Conservation (phyloP, 2,329 filamentous ascomycete species). For the Teratosphaeria gauchensis region DNA sequence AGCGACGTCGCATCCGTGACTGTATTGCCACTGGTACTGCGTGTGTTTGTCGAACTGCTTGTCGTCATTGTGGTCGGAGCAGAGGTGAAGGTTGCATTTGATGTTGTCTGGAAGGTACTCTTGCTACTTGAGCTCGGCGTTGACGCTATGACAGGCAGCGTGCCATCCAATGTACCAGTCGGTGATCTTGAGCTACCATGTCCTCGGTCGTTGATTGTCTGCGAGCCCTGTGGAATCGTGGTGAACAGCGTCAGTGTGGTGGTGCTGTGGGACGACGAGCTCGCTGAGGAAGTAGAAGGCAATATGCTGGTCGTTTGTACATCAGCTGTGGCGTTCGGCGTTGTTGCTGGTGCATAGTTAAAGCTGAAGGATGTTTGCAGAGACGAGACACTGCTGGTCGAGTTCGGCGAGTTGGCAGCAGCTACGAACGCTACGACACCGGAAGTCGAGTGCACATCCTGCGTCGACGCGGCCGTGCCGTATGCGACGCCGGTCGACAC, state of each 20-base stretch:
- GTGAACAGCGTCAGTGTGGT: conserved; percentile 15
- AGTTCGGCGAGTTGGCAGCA: neutral
- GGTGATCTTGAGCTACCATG: neutral
- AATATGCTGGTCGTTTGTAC: neutral
- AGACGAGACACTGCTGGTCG: neutral
- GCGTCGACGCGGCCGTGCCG: neutral
- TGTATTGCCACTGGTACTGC: neutral
- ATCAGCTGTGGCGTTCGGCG: neutral
- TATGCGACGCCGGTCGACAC: neutral
- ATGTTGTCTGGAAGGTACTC: neutral
- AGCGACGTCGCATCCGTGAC: neutral
- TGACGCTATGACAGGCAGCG: no score
- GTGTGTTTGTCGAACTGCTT: neutral
- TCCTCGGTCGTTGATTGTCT: neutral
- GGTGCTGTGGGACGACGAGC: conserved; percentile 5
- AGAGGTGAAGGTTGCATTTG: neutral
- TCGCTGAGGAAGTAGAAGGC: neutral
- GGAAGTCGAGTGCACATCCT: neutral
- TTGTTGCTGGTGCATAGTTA: neutral
- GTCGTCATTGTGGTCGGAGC: neutral
- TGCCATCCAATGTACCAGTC: neutral
- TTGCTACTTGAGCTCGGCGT: no score
- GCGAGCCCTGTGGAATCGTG: conserved; percentile 7
- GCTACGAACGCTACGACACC: neutral
- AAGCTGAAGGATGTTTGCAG: neutral